These are phyloP conservation scores for Trypanosoma melophagium DNA, from an alignment of 208 protist genomes.

Conservation along the genomic window DNA sequence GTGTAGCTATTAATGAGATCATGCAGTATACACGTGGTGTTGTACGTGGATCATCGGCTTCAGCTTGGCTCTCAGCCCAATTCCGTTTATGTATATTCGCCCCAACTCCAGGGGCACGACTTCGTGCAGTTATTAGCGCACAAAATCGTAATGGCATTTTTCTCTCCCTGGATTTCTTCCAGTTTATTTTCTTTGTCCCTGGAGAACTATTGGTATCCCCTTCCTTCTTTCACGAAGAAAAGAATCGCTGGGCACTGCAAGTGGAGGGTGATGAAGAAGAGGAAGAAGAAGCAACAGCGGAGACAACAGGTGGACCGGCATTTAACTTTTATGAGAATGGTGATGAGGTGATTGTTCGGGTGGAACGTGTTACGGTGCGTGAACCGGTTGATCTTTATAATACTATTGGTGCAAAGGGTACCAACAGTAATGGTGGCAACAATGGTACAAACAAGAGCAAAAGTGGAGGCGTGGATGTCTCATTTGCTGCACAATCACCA, in stretches of 20 bases:
- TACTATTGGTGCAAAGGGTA: constrained; percentile 8
- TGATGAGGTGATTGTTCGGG: constrained; percentile 68
- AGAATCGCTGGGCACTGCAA: constrained; percentile 54
- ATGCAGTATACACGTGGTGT: constrained; percentile 49
- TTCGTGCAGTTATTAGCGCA: constrained; percentile 55
- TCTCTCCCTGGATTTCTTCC: constrained; percentile 68
- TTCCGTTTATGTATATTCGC: constrained; percentile 74
- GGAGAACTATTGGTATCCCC: constrained; percentile 50
- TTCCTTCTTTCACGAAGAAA: constrained; percentile 44
- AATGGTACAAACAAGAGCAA: no score
- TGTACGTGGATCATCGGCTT: constrained; percentile 54
- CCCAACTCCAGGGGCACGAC: constrained; percentile 45
- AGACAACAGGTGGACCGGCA: not conserved
- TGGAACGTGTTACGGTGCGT: constrained; percentile 49
- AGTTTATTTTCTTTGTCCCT: constrained; percentile 62
- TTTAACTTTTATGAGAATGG: constrained; percentile 65
- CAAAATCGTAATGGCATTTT: constrained; percentile 44
- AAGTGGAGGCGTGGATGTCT: no score
- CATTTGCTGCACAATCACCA: no score
- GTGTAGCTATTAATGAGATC: constrained; percentile 65
- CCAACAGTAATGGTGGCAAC: not conserved
- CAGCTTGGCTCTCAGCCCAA: constrained; percentile 65
- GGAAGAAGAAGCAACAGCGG: constrained; percentile 11
- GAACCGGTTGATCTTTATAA: constrained; percentile 22
- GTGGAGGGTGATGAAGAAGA: constrained; percentile 51